These are phyloP conservation scores for Cadophora sp. DNA, from an alignment of 2,329 filamentous ascomycete species.

Conservation along the genomic window DNA sequence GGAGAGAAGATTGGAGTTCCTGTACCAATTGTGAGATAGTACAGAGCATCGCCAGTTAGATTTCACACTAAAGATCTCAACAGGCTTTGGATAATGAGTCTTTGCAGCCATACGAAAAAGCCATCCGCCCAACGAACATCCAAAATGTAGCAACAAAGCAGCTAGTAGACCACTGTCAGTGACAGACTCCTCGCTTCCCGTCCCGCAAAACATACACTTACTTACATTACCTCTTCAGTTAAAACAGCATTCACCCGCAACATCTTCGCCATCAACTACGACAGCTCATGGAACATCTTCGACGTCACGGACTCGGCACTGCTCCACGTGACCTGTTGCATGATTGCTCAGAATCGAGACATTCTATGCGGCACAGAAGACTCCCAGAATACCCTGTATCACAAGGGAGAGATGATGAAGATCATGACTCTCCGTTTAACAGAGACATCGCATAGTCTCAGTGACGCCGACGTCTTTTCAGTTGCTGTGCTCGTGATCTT, in stretches of 20 bases:
- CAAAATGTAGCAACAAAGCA: not conserved
- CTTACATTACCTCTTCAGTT: not conserved
- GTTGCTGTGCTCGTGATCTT: not conserved
- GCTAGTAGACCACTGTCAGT: not conserved
- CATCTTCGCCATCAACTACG: not conserved
- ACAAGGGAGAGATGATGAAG: conserved; percentile 29
- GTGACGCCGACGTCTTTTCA: not conserved
- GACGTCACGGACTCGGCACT: not conserved
- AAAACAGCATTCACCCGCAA: no score
- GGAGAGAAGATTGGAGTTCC: not conserved
- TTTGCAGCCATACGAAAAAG: not conserved
- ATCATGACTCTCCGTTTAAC: conserved; percentile 22
- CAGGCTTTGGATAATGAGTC: not conserved
- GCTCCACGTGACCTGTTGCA: not conserved
- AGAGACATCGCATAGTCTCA: not conserved
- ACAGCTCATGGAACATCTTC: not conserved
- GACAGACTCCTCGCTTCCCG: not conserved
- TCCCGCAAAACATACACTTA: not conserved
- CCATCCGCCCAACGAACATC: not conserved
- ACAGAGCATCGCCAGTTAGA: not conserved
- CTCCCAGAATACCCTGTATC: conserved; percentile 18
- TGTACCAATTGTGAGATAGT: not conserved
- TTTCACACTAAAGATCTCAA: not conserved
- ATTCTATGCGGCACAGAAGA: conserved; percentile 11
- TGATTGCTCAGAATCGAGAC: conserved; percentile 1